Base-by-base conservation (phyloP, 2,329 filamentous ascomycete genomes). In the Microdochium bolleyi region DNA sequence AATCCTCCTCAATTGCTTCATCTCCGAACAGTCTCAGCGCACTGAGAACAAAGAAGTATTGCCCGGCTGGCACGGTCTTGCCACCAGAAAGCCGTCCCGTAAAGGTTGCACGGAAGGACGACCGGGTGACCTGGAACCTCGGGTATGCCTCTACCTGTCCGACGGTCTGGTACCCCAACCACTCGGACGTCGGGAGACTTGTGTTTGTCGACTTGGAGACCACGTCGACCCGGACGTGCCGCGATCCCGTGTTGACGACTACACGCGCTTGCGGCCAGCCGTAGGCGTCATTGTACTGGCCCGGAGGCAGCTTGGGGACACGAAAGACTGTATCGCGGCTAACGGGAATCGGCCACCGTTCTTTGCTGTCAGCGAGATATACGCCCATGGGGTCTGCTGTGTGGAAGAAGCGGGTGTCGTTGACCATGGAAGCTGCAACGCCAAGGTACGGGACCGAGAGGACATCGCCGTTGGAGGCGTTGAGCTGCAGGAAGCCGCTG, bases 401-500 rank as follows among this genome's bases (percentile, higher is more conserved):
- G 34, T 38, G 5, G 14, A 38, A 19, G 14, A 38, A 16, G 7
- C 11, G 3, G 7, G 34, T 19, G 34, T 38, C 34, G 5, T 19
- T 30, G 27, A 30, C 55, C 60, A 69, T 57, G 54, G 57, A 59
- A 5, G 66, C 65, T 3, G 57, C 62, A 7, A 71, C 58, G 14
- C 71, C 72, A 24, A 70, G 62, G 58, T 74, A 75, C 2, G 72
- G 72, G 11, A 75, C 56, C 3, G 62, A 61, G 19, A 73, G 62
- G 16, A 60, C 57, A 10, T 69, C 65, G 22, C 64, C 65, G 34
- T 69, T 70, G 32, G 65, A 68, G 49, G 65, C 65, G 38, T 68
- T 70, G 51, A 76, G 58, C 13, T 69, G 62, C 49, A 76, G 62
- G 61, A 67, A 74, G 22, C 73, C 73, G 19, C 68, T 69, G 61